Evolutionary conservation across 2,329 filamentous ascomycete genomes (phyloP), one percentile per base, ranked within the genome.

Genomic region (Aspergillus sp.): DNA sequence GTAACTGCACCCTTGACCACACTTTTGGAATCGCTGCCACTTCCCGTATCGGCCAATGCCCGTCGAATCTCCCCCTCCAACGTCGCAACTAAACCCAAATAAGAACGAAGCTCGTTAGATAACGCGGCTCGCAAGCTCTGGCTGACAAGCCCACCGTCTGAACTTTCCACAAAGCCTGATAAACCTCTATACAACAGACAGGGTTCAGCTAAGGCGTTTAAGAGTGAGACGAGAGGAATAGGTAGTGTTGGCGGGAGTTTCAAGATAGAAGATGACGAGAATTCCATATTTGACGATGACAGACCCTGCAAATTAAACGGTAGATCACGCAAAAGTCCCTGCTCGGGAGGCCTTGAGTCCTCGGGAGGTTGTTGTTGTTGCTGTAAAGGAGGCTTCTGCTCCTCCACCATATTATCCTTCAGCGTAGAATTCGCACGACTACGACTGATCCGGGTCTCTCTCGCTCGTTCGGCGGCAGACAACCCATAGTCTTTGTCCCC

Each of bases 271-370:
- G 81, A 75, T 10, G 82, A 81, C 7, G 79, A 71, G 52, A 97
- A 97, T 1, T 83, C 78, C 33, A 97, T 72, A 51, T 90, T 88
- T 1, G 86, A 85, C 0, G 91, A 95, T 2, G 90, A 94, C 2
- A 97, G 74, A 0, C 93, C 93, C 67, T 97, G 93, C 0, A 97
- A 74, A 0, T 90, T 96, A 60, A 93, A 97, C 0, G 93, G 90
- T 4, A 97, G 73, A 60, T 97, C 91, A 53, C 86, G 79, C 19
- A 90, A 69, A 9, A 90, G 74, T 11, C 76, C 75, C 27, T 78
- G 76, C 61, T 90, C 86, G 1, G 81, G 70, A 1, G 84, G 83
- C 27, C 81, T 73, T 29, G 79, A 73, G 34, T 78, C 72, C 19
- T 19, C 19, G 19, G 19, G 19, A 19, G 19, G 4, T 19, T 19